Conservation (phyloP, 2,329 filamentous ascomycete species). For the Calonectria crousiana region DNA sequence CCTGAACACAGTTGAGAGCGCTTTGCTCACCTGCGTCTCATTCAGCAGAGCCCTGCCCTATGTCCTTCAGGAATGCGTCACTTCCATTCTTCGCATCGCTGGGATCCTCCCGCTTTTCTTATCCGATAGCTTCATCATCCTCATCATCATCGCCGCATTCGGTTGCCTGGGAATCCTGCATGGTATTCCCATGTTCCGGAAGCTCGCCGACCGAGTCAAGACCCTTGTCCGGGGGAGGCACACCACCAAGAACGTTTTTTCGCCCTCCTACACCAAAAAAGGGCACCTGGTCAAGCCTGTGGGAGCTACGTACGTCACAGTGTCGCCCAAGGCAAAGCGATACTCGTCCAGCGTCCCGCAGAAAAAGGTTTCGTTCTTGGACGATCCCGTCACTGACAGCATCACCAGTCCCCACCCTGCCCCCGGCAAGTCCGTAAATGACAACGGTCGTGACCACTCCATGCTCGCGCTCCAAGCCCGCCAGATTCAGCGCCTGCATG, state of each 20-base stretch:
- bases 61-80: neutral
- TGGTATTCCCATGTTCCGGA: neutral
- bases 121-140: neutral
- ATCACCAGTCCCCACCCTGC: neutral
- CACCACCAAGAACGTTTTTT: neutral
- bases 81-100: neutral
- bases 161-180: neutral
- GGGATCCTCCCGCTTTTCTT: neutral
- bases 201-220: neutral
- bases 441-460: neutral
- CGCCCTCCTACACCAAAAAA: neutral
- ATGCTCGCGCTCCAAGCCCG: neutral
- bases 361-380: neutral
- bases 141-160: conserved; percentile 4
- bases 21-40: neutral
- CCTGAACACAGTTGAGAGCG: neutral
- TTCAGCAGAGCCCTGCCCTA: neutral
- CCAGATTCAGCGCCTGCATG: neutral
- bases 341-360: neutral
- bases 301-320: neutral
- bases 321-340: neutral
- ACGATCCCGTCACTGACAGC: neutral
- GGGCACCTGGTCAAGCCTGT: conserved; percentile 1
- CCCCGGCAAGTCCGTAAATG: neutral
- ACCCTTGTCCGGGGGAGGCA: neutral